Evolutionary conservation across 805 yeast species (phyloP), one percentile per base, ranked within the genome.

Genomic region (Aciculoconidium aculeatum): DNA sequence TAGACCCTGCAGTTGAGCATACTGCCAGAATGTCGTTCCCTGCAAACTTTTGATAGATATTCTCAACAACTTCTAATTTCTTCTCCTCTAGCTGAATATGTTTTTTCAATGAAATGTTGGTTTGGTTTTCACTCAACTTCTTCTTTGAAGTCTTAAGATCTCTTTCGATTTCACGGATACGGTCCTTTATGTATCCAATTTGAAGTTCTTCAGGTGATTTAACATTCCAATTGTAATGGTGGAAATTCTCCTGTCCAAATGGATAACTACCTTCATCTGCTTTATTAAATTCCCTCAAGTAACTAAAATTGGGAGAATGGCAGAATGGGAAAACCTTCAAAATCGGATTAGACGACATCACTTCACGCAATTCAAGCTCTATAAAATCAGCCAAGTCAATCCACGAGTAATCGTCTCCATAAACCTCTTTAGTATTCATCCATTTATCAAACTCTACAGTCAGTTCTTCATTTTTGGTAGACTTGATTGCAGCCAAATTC

Each of bases 381-480:
- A 72, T 59, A 42, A 72, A 87, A 49, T 87, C 96, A 34, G 81
- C 80, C 13, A 63, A 55, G 45, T 86, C 94, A 27, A 74, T 62
- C 96, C 96, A 87, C 40, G 61, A 48, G 21, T 42, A 42, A 33
- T 60, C 62, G 10, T 42, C 45, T 11, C 55, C 61, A 20, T 40
- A 47, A 5, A 41, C 42, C n/a, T 47, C 51, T 26, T 44, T 39
- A 28, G 37, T 43, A 21, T 47, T 44, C 11, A 44, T 25, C 59
- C 60, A 55, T 9, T 29, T 30, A 11, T 23, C 22, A 22, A 18
- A 18, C 21, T 18, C 21, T 11, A 25, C 36, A 10, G 15, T 8
- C 9, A 11, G 7, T n/a, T 23, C 21, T 8, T 25, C 24, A 5
- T 17, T 17, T 6, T 18, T 20, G 7, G 15, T 12, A 7, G 11